Conservation (phyloP, 2,329 filamentous ascomycete species). For the Didymella pinodella region DNA sequence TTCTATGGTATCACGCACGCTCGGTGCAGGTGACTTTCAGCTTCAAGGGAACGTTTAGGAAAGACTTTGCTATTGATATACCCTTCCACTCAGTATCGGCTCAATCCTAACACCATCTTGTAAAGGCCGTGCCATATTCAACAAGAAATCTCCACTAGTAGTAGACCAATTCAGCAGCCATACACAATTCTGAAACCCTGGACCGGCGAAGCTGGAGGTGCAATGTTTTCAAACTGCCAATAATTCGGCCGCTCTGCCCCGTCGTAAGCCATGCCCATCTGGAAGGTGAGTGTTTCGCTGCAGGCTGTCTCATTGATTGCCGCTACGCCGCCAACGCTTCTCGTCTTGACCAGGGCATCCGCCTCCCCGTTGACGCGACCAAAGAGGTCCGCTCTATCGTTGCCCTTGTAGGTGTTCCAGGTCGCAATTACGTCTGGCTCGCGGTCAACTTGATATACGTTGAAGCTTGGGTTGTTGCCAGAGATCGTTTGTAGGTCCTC, state of each 20-base stretch:
- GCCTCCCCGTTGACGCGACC: slow-evolving; percentile 36
- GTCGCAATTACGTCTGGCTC: slow-evolving; percentile 25
- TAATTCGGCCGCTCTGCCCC: slow-evolving; percentile 34
- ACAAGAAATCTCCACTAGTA: neutral
- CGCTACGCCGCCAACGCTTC: slow-evolving; percentile 28
- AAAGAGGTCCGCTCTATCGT: slow-evolving; percentile 23
- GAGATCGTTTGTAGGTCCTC: slow-evolving; percentile 21
- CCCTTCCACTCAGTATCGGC: neutral
- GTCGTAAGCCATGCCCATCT: slow-evolving; percentile 40
- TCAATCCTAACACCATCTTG: neutral
- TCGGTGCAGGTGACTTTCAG: neutral
- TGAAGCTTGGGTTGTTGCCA: slow-evolving; percentile 36
- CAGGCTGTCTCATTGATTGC: slow-evolving; percentile 31
- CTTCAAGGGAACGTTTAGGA: neutral
- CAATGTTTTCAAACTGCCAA: slow-evolving; percentile 39
- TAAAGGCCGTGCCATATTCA: neutral
- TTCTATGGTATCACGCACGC: neutral
- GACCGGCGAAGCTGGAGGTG: slow-evolving; percentile 33
- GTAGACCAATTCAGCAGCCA: slow-evolving; percentile 30
- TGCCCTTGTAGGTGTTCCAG: slow-evolving; percentile 34
- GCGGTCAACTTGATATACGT: slow-evolving; percentile 36
- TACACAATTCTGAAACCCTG: slow-evolving; percentile 40
- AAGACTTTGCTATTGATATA: neutral
- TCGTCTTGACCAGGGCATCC: slow-evolving; percentile 24
- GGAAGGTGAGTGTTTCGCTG: slow-evolving; percentile 41